A percentile compares a stretch with the other conserved stretches of the same genome.
Evolutionary conservation across 495 filamentous ascomycete genomes (phyloP).

Genomic region (Parmelia sp.): DNA sequence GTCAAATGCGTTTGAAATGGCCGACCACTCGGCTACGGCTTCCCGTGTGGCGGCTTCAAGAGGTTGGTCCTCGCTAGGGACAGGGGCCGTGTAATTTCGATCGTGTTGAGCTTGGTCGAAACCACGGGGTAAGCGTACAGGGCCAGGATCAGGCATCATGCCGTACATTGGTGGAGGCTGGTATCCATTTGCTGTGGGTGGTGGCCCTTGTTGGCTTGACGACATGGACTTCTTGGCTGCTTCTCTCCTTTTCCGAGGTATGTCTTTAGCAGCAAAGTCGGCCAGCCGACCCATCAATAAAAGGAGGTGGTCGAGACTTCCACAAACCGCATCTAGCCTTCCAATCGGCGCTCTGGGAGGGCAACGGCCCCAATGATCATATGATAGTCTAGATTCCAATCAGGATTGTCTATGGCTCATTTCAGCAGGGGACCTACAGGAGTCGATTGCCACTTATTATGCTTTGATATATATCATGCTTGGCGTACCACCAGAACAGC

Average conservation of each 20-base stretch:
- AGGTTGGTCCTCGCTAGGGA: constrained; percentile 39
- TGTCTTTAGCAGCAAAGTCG: constrained; percentile 72
- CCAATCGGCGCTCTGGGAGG: constrained; percentile 77
- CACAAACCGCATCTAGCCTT: constrained; percentile 73
- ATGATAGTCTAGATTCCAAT: constrained; percentile 58
- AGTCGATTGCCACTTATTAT: constrained; percentile 77
- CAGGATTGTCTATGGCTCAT: constrained; percentile 16
- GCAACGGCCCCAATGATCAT: constrained; percentile 71
- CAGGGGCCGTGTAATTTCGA: constrained; percentile 18
- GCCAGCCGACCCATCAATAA: constrained; percentile 77
- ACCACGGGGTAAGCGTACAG: constrained; percentile 37
- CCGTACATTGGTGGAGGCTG: constrained; percentile 45
- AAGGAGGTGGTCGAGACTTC: constrained; percentile 77
- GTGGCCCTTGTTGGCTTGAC: constrained; percentile 31
- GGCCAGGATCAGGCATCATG: constrained; percentile 43
- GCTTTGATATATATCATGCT: constrained; percentile 89
- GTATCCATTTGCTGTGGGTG: constrained; percentile 20
- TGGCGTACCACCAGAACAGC: constrained; percentile 93
- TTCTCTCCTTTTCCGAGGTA: constrained; percentile 63
- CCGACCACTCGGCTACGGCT: constrained; percentile 74
- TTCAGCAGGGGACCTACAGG: constrained; percentile 55
- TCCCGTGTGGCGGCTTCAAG: constrained; percentile 57
- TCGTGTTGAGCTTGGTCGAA: constrained; percentile 33
- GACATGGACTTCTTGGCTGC: constrained; percentile 11
- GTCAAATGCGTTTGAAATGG: constrained; percentile 64